Evolutionary conservation across 805 yeast genomes (phyloP).

Genomic region (Saccharomycopsis fodiens): DNA sequence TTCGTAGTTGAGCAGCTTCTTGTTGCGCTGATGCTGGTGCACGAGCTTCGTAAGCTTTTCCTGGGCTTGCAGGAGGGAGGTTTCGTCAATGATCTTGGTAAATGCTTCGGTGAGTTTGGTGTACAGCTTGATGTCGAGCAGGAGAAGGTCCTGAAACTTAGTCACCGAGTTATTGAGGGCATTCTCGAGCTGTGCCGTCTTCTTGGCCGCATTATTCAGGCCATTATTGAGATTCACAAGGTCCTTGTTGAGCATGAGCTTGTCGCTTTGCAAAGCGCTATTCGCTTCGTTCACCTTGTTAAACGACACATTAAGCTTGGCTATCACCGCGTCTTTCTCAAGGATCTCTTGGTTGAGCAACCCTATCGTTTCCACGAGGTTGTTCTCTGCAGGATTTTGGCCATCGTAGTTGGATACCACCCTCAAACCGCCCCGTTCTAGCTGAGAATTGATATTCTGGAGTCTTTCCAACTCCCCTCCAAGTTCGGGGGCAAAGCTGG

Average conservation of each 20-base stretch:
- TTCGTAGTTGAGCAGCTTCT: constrained; percentile 6
- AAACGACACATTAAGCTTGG: constrained; percentile 4
- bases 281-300: background rate
- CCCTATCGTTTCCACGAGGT: constrained; percentile 10
- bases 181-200: background rate
- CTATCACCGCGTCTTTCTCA: constrained; percentile 10
- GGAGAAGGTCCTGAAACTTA: constrained; percentile 5
- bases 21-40: constrained; percentile 1
- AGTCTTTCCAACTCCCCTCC: background rate
- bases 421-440: background rate
- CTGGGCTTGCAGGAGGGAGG: constrained; percentile 7
- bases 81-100: constrained; percentile 6
- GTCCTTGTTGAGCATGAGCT: constrained; percentile 2
- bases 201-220: background rate
- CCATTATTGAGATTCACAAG: background rate
- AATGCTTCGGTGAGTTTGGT: constrained; percentile 1
- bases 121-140: constrained; percentile 8
- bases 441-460: background rate
- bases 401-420: constrained; percentile 9
- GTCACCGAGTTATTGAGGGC: background rate
- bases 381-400: constrained; percentile 10
- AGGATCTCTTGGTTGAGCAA: constrained; percentile 2
- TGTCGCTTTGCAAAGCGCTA: background rate
- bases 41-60: constrained; percentile 8
- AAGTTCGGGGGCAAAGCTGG: background rate